A percentile compares a stretch with the other conserved stretches of the same genome.
These are phyloP conservation scores for Multifurca ochricompacta DNA, from an alignment of 768 basidiomycete species.

Conservation along the genomic window DNA sequence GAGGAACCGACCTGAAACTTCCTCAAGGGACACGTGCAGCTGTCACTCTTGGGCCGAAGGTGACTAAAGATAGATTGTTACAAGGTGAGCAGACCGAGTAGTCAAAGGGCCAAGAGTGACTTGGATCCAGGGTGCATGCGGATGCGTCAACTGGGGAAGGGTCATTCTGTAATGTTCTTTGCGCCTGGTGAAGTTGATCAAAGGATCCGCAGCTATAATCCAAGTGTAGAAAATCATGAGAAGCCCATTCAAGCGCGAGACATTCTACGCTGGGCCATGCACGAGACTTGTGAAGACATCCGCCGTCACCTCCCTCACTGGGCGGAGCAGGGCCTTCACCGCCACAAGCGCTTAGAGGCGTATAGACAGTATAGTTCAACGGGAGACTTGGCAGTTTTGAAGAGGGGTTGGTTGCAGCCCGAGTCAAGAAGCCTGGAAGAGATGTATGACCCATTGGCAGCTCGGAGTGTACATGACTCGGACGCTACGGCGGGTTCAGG, in stretches of 20 bases:
- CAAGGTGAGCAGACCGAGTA: conserved; percentile 33
- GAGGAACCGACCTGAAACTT: conserved; percentile 48
- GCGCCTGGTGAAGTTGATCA: conserved; percentile 12
- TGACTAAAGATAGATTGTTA: conserved; percentile 44
- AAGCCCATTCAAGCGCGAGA: conserved; percentile 1
- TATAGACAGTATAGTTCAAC: neutral
- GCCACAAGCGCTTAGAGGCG: neutral
- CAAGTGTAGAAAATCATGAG: neutral
- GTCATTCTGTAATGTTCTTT: conserved; percentile 17
- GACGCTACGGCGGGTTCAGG: neutral
- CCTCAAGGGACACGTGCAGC: conserved; percentile 36
- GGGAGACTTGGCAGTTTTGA: neutral
- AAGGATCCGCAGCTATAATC: conserved; percentile 2
- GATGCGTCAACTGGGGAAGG: conserved; percentile 17
- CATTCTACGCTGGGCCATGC: conserved; percentile 16
- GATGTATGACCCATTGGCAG: conserved; percentile 15
- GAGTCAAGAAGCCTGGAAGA: conserved; percentile 14
- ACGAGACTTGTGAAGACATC: conserved; percentile 18
- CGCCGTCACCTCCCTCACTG: conserved; percentile 11
- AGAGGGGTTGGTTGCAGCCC: conserved; percentile 1
- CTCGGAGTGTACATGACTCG: too few species aligned
- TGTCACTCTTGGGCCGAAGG: conserved; percentile 42
- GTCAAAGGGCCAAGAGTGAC: neutral
- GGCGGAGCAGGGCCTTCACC: conserved; percentile 12
- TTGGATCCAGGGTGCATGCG: conserved; percentile 12